Percentiles rank a stretch among this genome's conserved stretches.
Conservation (phyloP, 495 filamentous ascomycete species). For the Neurospora sp. region DNA sequence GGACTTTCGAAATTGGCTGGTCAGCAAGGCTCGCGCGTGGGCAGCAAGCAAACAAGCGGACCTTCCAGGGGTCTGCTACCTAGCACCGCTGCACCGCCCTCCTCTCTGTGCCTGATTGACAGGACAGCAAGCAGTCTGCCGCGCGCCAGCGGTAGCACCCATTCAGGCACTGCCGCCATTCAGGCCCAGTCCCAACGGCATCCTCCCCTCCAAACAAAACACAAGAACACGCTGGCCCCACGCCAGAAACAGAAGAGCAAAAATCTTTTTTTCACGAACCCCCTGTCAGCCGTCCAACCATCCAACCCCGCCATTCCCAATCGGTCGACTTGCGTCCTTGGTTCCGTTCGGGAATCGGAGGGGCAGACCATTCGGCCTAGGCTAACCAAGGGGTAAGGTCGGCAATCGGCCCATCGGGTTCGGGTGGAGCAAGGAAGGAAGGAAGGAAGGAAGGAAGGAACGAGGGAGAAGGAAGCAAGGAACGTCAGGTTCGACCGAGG, state of each 20-base stretch:
- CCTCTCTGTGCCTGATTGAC: not conserved
- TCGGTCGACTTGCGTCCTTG: not conserved
- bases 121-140: not conserved
- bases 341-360: not conserved
- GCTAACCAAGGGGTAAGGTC: not conserved
- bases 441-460: not conserved
- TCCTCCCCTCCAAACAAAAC: not conserved
- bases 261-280: not conserved
- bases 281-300: not conserved
- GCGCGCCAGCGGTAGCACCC: not conserved
- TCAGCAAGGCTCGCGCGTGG: not conserved
- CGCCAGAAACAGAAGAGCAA: not conserved
- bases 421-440: not conserved
- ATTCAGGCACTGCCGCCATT: not conserved
- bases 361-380: not conserved
- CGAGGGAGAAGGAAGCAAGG: not conserved
- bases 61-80: not conserved
- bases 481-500: not conserved
- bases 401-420: not conserved
- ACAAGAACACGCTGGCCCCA: not conserved
- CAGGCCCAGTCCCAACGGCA: not conserved
- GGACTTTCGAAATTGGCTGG: not conserved
- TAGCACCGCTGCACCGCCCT: not conserved
- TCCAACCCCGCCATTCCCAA: not conserved
- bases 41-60: not conserved